Conservation (phyloP, 2,329 filamentous ascomycete genomes). For the Macrophomina pseudophaseolina region DNA sequence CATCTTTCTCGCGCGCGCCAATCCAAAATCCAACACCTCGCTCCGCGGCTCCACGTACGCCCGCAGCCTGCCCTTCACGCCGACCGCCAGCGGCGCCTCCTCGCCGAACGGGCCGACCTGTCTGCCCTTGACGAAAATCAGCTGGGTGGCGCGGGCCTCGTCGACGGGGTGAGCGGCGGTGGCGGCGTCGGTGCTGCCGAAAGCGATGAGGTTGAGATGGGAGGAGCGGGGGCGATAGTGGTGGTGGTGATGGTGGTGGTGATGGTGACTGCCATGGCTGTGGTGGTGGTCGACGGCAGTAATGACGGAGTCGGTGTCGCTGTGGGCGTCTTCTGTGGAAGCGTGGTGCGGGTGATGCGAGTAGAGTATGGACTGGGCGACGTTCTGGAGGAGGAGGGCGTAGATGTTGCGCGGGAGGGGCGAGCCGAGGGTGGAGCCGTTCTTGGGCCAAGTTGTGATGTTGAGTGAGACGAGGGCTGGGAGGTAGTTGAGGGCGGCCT, state of each 20-base stretch:
- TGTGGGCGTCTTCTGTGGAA: slow-evolving; percentile 25
- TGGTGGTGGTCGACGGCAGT: slow-evolving; percentile 14
- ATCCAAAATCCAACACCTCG: slow-evolving; percentile 52
- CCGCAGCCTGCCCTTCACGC: slow-evolving; percentile 52
- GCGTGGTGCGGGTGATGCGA: slow-evolving; percentile 19
- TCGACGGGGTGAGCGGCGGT: slow-evolving; percentile 56
- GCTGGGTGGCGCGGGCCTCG: slow-evolving; percentile 52
- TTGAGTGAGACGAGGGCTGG: slow-evolving; percentile 52
- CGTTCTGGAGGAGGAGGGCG: slow-evolving; percentile 50
- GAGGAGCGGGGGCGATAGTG: slow-evolving; percentile 8
- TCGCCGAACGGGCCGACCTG: slow-evolving; percentile 50
- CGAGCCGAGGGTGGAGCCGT: slow-evolving; percentile 43
- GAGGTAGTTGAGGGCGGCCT: slow-evolving; percentile 46
- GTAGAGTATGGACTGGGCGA: slow-evolving; percentile 40
- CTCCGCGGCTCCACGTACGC: slow-evolving; percentile 53
- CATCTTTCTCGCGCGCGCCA: slow-evolving; percentile 18
- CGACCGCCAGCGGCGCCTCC: slow-evolving; percentile 47
- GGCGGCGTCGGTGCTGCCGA: slow-evolving; percentile 31
- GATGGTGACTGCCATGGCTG: slow-evolving; percentile 2
- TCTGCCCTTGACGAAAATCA: slow-evolving; percentile 53
- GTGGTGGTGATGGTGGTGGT: slow-evolving; percentile 39
- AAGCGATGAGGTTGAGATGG: slow-evolving; percentile 27
- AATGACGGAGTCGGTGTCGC: slow-evolving; percentile 27
- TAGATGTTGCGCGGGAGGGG: slow-evolving; percentile 51
- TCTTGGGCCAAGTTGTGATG: slow-evolving; percentile 56